Conservation (phyloP, 2,329 filamentous ascomycete species). For the Cyphellophora attinorum region DNA sequence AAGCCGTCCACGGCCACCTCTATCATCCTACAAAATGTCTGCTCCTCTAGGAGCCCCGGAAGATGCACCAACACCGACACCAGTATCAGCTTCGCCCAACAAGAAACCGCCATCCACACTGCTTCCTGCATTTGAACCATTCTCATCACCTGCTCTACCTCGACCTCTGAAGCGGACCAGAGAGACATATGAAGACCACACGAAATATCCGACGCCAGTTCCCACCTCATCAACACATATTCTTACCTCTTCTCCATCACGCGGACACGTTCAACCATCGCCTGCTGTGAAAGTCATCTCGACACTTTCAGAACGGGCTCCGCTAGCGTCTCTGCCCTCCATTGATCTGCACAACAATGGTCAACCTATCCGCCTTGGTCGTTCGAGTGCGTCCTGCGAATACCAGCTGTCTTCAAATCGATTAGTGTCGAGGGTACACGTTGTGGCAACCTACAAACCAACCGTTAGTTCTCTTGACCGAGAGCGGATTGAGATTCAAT, state of each 20-base stretch:
- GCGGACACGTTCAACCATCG: conserved; percentile 37
- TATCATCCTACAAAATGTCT: no score
- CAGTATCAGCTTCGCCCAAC: no score
- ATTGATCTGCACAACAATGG: conserved; percentile 74
- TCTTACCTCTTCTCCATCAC: conserved; percentile 74
- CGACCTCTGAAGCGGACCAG: conserved; percentile 37
- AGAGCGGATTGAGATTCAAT: conserved; percentile 78
- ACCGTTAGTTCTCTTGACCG: conserved; percentile 57
- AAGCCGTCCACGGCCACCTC: no score
- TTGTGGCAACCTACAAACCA: conserved; percentile 74
- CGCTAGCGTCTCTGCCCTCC: conserved; percentile 72
- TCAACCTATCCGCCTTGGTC: conserved; percentile 74
- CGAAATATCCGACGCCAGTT: conserved; percentile 82
- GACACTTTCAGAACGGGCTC: conserved; percentile 65
- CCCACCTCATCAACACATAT: conserved; percentile 91
- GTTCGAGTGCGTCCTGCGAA: conserved; percentile 90
- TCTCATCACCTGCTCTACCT: conserved; percentile 38
- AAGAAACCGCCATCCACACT: conserved; percentile 37
- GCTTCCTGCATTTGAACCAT: conserved; percentile 40
- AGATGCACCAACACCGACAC: no score
- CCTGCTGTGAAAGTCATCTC: conserved; percentile 54
- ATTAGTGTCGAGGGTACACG: conserved; percentile 85
- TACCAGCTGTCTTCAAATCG: conserved; percentile 89
- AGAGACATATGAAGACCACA: conserved; percentile 30
- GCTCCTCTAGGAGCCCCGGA: no score